Evolutionary conservation across 1,284 basidiomycete species (phyloP), one percentile per base, ranked within the genome.

Genomic region (Phlebopus sp.): DNA sequence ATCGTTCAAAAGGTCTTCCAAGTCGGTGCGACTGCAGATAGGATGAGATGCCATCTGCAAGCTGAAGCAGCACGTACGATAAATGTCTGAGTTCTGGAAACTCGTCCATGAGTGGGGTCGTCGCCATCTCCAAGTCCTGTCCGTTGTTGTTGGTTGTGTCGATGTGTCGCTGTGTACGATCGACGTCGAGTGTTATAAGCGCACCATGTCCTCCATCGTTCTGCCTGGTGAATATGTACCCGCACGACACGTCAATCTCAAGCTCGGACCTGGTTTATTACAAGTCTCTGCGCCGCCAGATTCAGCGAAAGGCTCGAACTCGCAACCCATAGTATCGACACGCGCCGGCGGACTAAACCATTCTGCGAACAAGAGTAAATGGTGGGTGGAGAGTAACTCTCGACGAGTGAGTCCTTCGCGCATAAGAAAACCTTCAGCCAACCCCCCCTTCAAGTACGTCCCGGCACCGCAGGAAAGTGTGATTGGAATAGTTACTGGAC

Each of bases 1-100:
- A 59, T 95, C 90, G 15, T 77, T 75, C 18, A 96, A 71, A 15
- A 96, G 71, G 63, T 93, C 90, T 66, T 95, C 89, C n/a, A 97
- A 76, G 58, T 93, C 90, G 54, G 90, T 84, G 48, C 87, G 81
- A 55, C 90, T 92, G 63, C 18, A 44, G 27, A 21, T 46, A 48
- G 9, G 21, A 48, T 53, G 42, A 55, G 38, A 42, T 37, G 37
- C 19, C 39, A 42, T 43, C 13, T 35, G 40, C 19, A 42, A 41
- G 18, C 42, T 37, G n/a, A 43, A 29, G 45, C 46, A 42, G 25
- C 43, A 52, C 81, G 60, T 69, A 87, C 87, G 85, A 83, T 58
- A 88, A 64, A 60, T 80, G 72, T 13, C 81, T 70, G 27, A 90
- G 70, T 57, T 90, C 86, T 5, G 86, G 85, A 56, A 84, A 90